Evolutionary conservation across 768 basidiomycete species (phyloP).

Genomic region (Multifurca ochricompacta): DNA sequence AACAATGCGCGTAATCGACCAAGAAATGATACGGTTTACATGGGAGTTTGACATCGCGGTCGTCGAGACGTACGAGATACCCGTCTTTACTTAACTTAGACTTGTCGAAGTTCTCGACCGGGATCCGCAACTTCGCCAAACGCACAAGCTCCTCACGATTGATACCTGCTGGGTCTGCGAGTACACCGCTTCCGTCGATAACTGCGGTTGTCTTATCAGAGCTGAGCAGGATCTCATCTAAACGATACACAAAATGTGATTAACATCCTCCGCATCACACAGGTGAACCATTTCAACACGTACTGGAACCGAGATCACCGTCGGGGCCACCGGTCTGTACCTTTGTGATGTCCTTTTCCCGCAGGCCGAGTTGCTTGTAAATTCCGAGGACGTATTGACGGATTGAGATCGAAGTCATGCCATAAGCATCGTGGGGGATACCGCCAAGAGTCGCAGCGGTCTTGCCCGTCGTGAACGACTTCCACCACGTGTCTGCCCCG

Average conservation of each 20-base stretch:
- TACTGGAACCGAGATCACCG: constrained; percentile 94
- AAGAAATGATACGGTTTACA: constrained; percentile 49
- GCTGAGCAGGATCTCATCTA: constrained; percentile 92
- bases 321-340: constrained; percentile 97
- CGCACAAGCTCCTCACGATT: constrained; percentile 84
- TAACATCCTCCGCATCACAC: neutral
- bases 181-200: constrained; percentile 94
- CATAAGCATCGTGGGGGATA: constrained; percentile 81
- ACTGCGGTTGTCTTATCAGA: constrained; percentile 91
- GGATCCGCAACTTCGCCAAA: constrained; percentile 78
- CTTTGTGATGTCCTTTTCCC: constrained; percentile 95
- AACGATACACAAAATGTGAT: neutral
- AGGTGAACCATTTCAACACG: constrained; percentile 27
- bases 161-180: constrained; percentile 84
- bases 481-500: constrained; percentile 95
- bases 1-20: neutral
- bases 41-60: constrained; percentile 86
- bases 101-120: constrained; percentile 72
- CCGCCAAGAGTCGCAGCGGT: constrained; percentile 86
- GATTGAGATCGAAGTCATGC: constrained; percentile 93
- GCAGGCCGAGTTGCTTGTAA: constrained; percentile 87
- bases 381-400: constrained; percentile 92
- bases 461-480: constrained; percentile 97
- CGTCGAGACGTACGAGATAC: constrained; percentile 88
- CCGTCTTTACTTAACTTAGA: constrained; percentile 89